Base-by-base conservation (phyloP, 352 stramenopile species). In the Globisporangium solare region DNA sequence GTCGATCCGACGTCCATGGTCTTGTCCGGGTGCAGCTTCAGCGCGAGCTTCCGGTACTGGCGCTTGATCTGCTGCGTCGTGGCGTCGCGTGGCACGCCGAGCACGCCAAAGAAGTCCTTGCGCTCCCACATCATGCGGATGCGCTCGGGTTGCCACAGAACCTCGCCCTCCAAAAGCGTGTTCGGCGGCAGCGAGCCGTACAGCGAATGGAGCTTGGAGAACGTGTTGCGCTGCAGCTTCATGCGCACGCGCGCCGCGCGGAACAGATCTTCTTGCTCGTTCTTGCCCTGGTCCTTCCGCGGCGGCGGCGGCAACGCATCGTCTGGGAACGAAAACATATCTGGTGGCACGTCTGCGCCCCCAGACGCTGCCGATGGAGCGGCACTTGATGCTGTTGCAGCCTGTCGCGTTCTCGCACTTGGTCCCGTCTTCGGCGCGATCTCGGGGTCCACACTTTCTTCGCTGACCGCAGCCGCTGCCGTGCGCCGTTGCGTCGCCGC, bases 21-120 rank as follows among this genome's bases (percentile, higher is more conserved):
- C 63, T 94, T 94, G 68, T 94, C 84, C 0, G 84, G 84, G 47
- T 94, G 84, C 51, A 94, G 61, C 59, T 92, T 92, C 37, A 94
- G 66, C 53, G 83, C 84, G n/a, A 94, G 70, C 56, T 89, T 91
- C 18, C 84, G 81, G 51, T 92, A 94, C 49, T 94, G 84, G 2
- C 73, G 73, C 68, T 94, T 94, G 58, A 94, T 86, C 59, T 86
- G 70, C 56, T 89, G 74, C 13, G 62, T 63, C 0, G 78, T 76
- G 12, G 81, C 81, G 21, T 89, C 76, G 14, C 77, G 75, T 0
- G 81, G 78, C 3, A 89, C 63, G 11, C 83, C 83, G 10, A 94
- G 48, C 39, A 94, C 83, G 11, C 81, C 83, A 47, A 89, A 80
- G 37, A 89, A 77, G 50, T 94, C 83, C 42, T 75, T 79, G 1